These are phyloP conservation scores for Amorphotheca resinae DNA, from an alignment of 495 filamentous ascomycete species.

Conservation along the genomic window DNA sequence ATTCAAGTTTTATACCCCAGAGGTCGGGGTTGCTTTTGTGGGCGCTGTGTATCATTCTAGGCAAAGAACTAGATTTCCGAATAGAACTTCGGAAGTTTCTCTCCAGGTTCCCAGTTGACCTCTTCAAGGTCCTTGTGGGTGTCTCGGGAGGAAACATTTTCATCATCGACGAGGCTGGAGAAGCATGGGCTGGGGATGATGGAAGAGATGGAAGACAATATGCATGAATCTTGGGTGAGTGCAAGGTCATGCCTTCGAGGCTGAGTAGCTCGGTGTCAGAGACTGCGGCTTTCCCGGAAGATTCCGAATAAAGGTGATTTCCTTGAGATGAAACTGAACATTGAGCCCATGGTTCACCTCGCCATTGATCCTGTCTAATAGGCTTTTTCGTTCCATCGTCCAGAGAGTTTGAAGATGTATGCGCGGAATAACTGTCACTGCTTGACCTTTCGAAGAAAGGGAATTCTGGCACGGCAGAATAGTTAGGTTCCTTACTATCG, in stretches of 20 bases:
- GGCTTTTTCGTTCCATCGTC: conserved; percentile 2
- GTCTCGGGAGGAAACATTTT: too few species aligned
- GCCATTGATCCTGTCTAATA: not conserved
- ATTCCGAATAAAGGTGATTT: conserved; percentile 15
- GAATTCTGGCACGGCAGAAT: not conserved
- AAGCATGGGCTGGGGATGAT: conserved; percentile 14
- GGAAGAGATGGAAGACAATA: conserved; percentile 8
- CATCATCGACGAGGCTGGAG: too few species aligned
- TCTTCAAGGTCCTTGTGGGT: too few species aligned
- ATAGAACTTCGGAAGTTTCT: conserved; percentile 16
- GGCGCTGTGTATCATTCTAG: conserved; percentile 6
- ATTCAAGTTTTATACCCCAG: conserved; percentile 4
- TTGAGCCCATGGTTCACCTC: conserved; percentile 1
- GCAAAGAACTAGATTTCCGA: conserved; percentile 10
- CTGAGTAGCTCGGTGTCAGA: conserved; percentile 19
- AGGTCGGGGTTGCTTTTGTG: conserved; percentile 2
- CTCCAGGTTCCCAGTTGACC: too few species aligned
- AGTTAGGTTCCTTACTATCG: conserved; percentile 3
- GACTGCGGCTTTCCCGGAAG: conserved; percentile 11
- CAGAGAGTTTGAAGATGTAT: conserved; percentile 1
- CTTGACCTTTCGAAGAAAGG: not conserved
- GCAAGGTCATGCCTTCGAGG: conserved; percentile 16
- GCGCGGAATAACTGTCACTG: not conserved
- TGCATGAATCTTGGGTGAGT: conserved; percentile 3
- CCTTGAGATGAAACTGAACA: conserved; percentile 2